Conservation (phyloP, 257 asterid genomes). For the Jasminum sambac region DNA sequence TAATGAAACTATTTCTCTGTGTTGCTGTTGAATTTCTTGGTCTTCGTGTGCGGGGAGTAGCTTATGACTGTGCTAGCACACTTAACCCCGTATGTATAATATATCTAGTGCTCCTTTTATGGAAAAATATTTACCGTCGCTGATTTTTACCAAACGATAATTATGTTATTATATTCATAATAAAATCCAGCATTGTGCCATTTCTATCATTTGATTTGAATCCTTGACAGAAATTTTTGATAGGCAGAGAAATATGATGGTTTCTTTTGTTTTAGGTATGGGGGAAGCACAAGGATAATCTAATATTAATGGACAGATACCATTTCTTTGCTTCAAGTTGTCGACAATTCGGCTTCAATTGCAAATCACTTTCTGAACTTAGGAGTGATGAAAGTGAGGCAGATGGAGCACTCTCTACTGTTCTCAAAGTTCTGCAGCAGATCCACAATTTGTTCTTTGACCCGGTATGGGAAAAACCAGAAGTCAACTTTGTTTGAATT, state of each 20-base stretch:
- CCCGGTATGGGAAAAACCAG: slow-evolving; percentile 32
- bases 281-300: slow-evolving; percentile 78
- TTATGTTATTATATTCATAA: background rate
- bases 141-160: background rate
- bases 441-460: slow-evolving; percentile 64
- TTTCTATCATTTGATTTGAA: background rate
- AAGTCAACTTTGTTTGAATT: background rate
- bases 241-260: slow-evolving; percentile 8
- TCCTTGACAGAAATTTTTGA: background rate
- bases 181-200: background rate
- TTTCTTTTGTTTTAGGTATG: slow-evolving; percentile 54
- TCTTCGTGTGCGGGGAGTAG: background rate
- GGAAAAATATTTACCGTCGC: background rate
- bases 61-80: background rate
- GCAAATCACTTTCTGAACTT: slow-evolving; percentile 65
- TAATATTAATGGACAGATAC: slow-evolving; percentile 85
- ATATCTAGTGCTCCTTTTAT: background rate
- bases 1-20: background rate
- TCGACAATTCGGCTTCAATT: slow-evolving; percentile 64
- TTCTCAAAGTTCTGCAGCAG: slow-evolving; percentile 61
- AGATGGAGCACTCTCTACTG: slow-evolving; percentile 78
- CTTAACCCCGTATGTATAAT: background rate
- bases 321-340: slow-evolving; percentile 89
- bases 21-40: background rate
- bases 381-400: slow-evolving; percentile 79